Evolutionary conservation across 306 rosid species (phyloP).

Genomic region (Gynostemma pentaphyllum): DNA sequence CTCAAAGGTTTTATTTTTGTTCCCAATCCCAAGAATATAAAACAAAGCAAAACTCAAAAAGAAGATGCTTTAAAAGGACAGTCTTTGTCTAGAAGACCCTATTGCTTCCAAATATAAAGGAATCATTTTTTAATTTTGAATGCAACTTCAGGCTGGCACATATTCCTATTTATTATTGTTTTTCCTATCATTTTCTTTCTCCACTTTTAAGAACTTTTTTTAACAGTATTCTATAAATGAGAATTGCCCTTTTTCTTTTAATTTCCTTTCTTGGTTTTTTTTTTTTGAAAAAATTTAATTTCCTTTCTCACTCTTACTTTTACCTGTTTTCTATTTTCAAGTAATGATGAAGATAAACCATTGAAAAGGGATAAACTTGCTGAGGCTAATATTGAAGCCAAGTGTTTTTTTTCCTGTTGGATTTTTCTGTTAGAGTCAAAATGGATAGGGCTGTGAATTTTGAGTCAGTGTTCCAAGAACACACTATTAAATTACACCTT

Average conservation of each 20-base stretch:
- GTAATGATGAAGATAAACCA: constrained; percentile 4
- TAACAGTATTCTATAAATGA: constrained; percentile 5
- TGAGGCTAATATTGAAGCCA: constrained; percentile 13
- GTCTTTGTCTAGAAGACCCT: not conserved
- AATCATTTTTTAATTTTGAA: constrained; percentile 10
- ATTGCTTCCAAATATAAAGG: constrained; percentile 19
- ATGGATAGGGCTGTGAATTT: constrained; percentile 1
- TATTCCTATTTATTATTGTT: constrained; percentile 16
- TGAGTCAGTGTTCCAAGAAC: not conserved
- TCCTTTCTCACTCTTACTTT: not conserved
- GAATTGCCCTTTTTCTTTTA: not conserved
- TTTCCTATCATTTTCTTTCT: constrained; percentile 16
- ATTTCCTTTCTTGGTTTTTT: too few relatives aligned
- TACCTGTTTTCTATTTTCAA: not conserved
- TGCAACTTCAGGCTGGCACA: constrained; percentile 21
- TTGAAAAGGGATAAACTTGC: constrained; percentile 2
- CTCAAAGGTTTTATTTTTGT: not conserved
- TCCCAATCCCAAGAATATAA: not conserved
- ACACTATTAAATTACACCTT: too few relatives aligned
- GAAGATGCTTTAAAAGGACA: not conserved
- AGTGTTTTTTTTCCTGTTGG: not conserved
- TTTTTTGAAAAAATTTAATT: too few relatives aligned
- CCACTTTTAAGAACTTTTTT: constrained; percentile 12
- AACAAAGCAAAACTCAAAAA: not conserved
- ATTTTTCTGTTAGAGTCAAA: not conserved